These are phyloP conservation scores for Byssochlamys sp. DNA, from an alignment of 2,329 filamentous ascomycete species.

Conservation along the genomic window DNA sequence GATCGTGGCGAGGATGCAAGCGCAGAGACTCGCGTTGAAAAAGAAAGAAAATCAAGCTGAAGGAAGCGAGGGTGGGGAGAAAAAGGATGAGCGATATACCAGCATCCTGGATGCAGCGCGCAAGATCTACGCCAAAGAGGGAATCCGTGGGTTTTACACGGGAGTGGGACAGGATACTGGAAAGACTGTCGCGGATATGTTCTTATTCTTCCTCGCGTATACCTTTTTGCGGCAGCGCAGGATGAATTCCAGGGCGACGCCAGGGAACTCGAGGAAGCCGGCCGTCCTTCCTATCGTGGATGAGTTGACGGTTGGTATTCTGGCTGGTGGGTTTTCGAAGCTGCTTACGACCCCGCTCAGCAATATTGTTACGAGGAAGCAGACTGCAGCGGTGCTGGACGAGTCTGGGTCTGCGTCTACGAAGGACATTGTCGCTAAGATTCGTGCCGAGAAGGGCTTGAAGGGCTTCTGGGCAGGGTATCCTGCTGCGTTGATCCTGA, in stretches of 20 bases:
- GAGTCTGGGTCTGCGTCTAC: conserved; percentile 30
- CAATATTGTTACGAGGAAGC: conserved; percentile 73
- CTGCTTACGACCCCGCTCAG: conserved; percentile 69
- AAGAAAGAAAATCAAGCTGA: conserved; percentile 18
- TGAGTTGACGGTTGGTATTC: conserved; percentile 60
- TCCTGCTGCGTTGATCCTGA: conserved; percentile 67
- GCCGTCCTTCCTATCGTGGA: conserved; percentile 51
- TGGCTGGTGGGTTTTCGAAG: conserved; percentile 66
- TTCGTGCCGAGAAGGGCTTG: conserved; percentile 60
- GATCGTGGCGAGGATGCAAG: conserved; percentile 71
- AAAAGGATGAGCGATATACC: conserved; percentile 43
- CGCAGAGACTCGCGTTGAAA: conserved; percentile 53
- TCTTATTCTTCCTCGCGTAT: conserved; percentile 80
- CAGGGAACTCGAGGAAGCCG: conserved; percentile 15
- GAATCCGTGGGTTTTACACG: conserved; percentile 64
- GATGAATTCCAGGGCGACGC: conserved; percentile 27
- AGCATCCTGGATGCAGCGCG: conserved; percentile 59
- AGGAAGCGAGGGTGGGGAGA: conserved; percentile 46
- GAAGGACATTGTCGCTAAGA: conserved; percentile 52
- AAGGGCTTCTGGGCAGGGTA: conserved; percentile 81
- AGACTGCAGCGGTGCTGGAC: conserved; percentile 50
- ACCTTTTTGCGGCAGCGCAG: conserved; percentile 43
- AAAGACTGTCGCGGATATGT: conserved; percentile 64
- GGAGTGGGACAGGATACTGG: conserved; percentile 55
- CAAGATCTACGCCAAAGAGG: conserved; percentile 62